Conservation (phyloP, 495 filamentous ascomycete species). For the Cercophora newfieldiana region DNA sequence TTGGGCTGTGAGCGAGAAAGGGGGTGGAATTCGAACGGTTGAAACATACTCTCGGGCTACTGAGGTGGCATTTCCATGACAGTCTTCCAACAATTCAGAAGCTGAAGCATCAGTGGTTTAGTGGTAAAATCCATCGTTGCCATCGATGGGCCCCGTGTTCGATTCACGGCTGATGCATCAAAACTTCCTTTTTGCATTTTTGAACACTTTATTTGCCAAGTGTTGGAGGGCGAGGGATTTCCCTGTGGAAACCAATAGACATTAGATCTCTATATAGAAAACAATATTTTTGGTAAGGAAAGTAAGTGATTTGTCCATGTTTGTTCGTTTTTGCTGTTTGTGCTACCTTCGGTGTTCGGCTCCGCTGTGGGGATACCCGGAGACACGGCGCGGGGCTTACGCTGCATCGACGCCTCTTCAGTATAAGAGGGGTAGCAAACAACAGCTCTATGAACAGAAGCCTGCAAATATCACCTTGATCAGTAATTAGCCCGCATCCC, state of each 20-base stretch:
- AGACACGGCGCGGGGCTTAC: neutral
- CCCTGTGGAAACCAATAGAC: neutral
- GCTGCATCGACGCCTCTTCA: neutral
- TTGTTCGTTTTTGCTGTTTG: no score
- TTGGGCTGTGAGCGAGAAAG: neutral
- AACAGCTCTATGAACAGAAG: no score
- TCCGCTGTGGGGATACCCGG: neutral
- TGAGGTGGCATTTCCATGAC: neutral
- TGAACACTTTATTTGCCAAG: no score
- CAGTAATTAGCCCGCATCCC: no score
- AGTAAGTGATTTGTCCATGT: no score
- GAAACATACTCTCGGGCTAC: neutral
- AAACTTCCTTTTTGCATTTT: neutral
- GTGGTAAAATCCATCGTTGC: constrained; percentile 29
- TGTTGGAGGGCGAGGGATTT: no score
- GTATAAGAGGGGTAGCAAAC: neutral
- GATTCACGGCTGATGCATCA: constrained; percentile 51
- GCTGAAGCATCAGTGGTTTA: constrained; percentile 41
- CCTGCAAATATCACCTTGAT: no score
- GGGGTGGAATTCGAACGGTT: neutral
- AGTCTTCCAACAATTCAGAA: neutral
- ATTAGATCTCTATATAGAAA: no score
- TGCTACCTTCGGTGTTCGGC: no score
- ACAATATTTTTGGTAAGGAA: no score
- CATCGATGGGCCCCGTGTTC: constrained; percentile 55